Base-by-base conservation (phyloP, 73 alveolate genomes). In the Paramecium octaurelia region DNA sequence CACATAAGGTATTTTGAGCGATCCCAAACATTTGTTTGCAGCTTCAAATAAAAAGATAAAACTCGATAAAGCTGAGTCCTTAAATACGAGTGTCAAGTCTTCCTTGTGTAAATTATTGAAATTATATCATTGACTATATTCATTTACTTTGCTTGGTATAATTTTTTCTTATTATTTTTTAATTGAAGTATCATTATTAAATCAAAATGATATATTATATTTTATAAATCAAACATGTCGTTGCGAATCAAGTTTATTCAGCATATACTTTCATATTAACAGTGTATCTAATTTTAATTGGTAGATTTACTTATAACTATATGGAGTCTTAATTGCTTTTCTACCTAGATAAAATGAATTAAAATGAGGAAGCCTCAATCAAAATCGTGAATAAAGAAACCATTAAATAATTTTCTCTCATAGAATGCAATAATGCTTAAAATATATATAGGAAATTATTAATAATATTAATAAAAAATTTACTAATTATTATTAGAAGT, bases 111-210 rank as follows among this genome's bases (percentile, higher is more conserved):
- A 73, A 73, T 40, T 73, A 14, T 73, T 73, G 35, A 34, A 40
- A 73, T 34, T 40, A 73, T 73, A 73, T 34, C 87, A 73, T 73
- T 73, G 87, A 73, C 57, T 73, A 36, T 40, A 36, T 73, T 73
- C 64, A 73, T 36, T 36, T 73, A 73, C 87, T 73, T 36, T 29
- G 35, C 43, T 29, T 34, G 11, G 46, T 31, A 68, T 3, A 23
- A 34, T 23, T 7, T 68, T 12, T 68, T 68, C 23, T 9, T 34
- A 4, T 42, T 9, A 4, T 9, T 24, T 23, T 3, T 24, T 23
- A 68, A 11, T 14, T 68, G 29, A 8, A 20, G 21, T 20, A 20
- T 23, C 10, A 24, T 68, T 24, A 68, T 68, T 12, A 68, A 31
- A 24, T 29, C 77, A 40, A 40, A 40, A 40, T 40, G 10, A 40